Percentiles rank a stretch among this genome's conserved stretches.
Conservation (phyloP, 768 basidiomycete genomes). For the Multifurca ochricompacta region DNA sequence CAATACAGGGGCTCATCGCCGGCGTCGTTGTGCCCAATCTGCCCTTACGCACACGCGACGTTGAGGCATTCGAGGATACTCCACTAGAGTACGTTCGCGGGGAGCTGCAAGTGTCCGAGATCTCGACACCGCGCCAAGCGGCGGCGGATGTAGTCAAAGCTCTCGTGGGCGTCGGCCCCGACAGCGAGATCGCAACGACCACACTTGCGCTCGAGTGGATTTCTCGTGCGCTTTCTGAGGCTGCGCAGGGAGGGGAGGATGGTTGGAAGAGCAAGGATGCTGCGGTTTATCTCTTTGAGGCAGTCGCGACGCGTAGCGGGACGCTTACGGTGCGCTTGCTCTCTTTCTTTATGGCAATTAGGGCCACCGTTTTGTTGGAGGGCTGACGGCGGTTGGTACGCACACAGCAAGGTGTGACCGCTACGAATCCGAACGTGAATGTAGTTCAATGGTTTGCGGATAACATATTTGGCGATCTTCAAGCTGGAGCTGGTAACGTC, state of each 20-base stretch:
- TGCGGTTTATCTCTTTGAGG: constrained; percentile 89
- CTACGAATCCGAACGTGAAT: constrained; percentile 85
- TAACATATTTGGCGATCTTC: constrained; percentile 82
- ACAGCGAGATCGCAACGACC: constrained; percentile 62
- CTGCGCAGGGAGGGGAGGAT: constrained; percentile 47
- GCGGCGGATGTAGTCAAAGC: constrained; percentile 95
- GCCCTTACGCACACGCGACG: constrained; percentile 75
- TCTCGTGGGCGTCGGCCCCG: constrained; percentile 72
- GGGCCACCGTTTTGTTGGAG: too few relatives aligned
- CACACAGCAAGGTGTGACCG: constrained; percentile 80
- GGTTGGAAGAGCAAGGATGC: constrained; percentile 92
- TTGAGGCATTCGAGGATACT: constrained; percentile 96
- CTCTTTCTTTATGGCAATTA: background rate
- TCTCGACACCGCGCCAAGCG: constrained; percentile 82
- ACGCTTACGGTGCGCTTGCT: constrained; percentile 59
- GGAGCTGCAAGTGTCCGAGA: constrained; percentile 45
- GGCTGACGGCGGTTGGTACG: background rate
- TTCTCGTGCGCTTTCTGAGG: constrained; percentile 58
- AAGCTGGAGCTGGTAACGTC: constrained; percentile 54
- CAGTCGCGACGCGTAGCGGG: constrained; percentile 83
- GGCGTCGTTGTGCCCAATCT: constrained; percentile 95
- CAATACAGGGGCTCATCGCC: constrained; percentile 74
- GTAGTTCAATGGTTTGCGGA: constrained; percentile 94
- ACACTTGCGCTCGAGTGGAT: constrained; percentile 85
- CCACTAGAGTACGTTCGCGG: constrained; percentile 80